Evolutionary conservation across 1,139 yeast genomes (phyloP), one percentile per base, ranked within the genome.

Genomic region (Komagataea norvegica): DNA sequence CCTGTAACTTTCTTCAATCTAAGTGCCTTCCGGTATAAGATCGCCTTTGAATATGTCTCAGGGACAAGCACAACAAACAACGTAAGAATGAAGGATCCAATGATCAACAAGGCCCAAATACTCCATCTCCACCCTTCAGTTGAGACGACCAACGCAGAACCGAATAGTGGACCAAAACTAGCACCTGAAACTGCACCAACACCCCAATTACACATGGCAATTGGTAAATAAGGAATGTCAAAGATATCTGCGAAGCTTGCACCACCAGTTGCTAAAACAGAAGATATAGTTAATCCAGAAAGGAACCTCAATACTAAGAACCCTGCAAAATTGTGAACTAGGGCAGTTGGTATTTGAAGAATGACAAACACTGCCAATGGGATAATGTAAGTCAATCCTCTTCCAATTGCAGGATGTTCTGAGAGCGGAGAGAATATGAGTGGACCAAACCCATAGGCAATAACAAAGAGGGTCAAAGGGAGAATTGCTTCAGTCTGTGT

Each of bases 81-180:
- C 1, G 62, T 9, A 6, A 68, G 54, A 1, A 65, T 38, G 3
- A 65, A 67, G 10, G 61, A 72, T 34, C 68, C 53, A 15, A 67
- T 41, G 35, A 72, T 61, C 27, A 61, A 43, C 47, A 64, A 44
- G 34, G 69, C 60, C 76, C 76, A 70, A 43, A 67, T 68, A 5
- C 67, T 59, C 63, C 69, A 62, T 52, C 74, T 60, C 76, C 76
- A 72, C 23, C 43, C 57, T 67, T 65, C 44, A 55, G 67, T 36
- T 5, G 21, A 57, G 59, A 63, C 57, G 59, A 45, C 70, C 65
- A 51, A 67, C 61, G 61, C 64, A 54, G 53, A 74, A 38, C 81
- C 79, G 33, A 81, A 59, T 14, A 79, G 56, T 4, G 89, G 88
- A 3, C 86, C 89, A 22, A 78, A 48, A 18, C 72, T 72, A 0